Evolutionary conservation across 352 stramenopile genomes (phyloP).

Genomic region (Phytophthora pinifolia): DNA sequence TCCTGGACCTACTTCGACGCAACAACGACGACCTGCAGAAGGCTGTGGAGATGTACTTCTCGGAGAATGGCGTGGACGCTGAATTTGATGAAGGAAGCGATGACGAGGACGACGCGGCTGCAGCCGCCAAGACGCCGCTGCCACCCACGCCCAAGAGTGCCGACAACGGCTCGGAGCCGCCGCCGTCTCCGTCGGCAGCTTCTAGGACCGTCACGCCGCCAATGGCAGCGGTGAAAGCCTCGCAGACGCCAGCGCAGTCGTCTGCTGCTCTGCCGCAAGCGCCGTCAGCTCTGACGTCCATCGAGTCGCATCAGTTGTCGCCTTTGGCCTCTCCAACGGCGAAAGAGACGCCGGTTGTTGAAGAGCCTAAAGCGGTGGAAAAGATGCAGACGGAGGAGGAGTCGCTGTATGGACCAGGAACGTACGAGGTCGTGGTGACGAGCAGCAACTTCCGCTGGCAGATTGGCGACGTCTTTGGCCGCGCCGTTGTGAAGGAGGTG

Average conservation of each 20-base stretch:
- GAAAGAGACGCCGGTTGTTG: slow-evolving; percentile 7
- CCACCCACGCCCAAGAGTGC: slow-evolving; percentile 7
- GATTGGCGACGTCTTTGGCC: slow-evolving; percentile 84
- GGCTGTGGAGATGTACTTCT: slow-evolving; percentile 81
- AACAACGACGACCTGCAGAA: slow-evolving; percentile 78
- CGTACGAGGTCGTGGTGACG: slow-evolving; percentile 82
- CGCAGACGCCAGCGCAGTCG: slow-evolving; percentile 31
- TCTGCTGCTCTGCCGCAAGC: slow-evolving; percentile 37
- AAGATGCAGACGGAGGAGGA: slow-evolving; percentile 33
- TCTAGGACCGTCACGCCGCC: slow-evolving; percentile 22
- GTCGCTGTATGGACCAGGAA: slow-evolving; percentile 55
- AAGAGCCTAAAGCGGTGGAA: slow-evolving; percentile 13
- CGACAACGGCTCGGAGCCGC: slow-evolving; percentile 14
- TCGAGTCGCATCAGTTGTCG: slow-evolving; percentile 57
- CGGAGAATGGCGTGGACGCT: slow-evolving; percentile 48
- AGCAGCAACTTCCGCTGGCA: slow-evolving; percentile 79
- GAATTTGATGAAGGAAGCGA: slow-evolving; percentile 49
- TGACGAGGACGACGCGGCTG: slow-evolving; percentile 36
- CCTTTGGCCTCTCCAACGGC: slow-evolving; percentile 41
- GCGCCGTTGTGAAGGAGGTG: slow-evolving; percentile 79
- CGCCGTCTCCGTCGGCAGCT: slow-evolving; percentile 14
- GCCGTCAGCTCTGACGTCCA: slow-evolving; percentile 44
- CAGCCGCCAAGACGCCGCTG: slow-evolving; percentile 22
- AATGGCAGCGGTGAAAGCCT: slow-evolving; percentile 21
- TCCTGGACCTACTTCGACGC: slow-evolving; percentile 55